Evolutionary conservation across 106 monocot species (phyloP).

Genomic region (Acanthochlamys bracteata): DNA sequence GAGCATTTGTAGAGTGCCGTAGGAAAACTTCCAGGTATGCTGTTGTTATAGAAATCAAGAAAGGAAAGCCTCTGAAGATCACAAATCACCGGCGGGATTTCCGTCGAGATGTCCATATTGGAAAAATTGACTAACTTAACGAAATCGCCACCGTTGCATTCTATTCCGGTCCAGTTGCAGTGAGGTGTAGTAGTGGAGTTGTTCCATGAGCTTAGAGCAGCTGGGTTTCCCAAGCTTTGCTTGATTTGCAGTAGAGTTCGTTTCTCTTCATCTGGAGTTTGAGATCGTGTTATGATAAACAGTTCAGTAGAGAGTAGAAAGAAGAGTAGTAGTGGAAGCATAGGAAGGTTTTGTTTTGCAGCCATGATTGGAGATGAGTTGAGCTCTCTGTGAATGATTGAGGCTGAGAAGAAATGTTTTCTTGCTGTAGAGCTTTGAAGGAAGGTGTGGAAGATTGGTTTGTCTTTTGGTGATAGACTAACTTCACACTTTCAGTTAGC

Average conservation of each 20-base stretch:
- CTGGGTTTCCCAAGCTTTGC: background rate
- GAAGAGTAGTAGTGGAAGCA: background rate
- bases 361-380: too few relatives aligned
- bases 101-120: background rate
- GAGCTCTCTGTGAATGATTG: too few relatives aligned
- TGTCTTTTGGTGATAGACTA: too few relatives aligned
- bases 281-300: background rate
- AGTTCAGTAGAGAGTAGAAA: background rate
- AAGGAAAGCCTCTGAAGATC: background rate
- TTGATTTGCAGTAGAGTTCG: background rate
- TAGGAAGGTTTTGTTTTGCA: too few relatives aligned
- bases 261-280: background rate
- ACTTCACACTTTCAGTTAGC: too few relatives aligned
- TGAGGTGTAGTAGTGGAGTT: background rate
- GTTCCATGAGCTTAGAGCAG: background rate
- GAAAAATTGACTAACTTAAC: background rate
- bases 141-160: background rate
- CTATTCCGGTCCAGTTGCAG: background rate
- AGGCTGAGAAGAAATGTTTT: too few relatives aligned
- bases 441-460: too few relatives aligned
- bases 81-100: background rate
- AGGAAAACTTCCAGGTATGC: slow-evolving; percentile 31
- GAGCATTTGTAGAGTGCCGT: slow-evolving; percentile 16
- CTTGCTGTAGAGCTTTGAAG: too few relatives aligned
- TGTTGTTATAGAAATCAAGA: slow-evolving; percentile 29